Conservation (phyloP, 1,284 basidiomycete species). For the Pseudozyma thailandica region DNA sequence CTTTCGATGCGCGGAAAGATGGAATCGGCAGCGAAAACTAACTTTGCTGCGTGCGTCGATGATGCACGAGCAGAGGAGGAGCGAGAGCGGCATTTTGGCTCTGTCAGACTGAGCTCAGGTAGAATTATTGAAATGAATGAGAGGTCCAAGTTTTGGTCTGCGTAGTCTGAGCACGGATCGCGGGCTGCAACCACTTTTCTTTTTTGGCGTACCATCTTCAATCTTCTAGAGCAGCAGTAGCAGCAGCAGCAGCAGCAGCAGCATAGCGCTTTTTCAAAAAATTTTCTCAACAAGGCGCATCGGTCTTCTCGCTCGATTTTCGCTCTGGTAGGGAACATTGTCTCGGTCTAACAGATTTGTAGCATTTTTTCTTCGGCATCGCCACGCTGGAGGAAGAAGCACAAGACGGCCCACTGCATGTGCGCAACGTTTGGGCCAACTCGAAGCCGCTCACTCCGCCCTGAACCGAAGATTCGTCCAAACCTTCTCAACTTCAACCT, state of each 20-base stretch:
- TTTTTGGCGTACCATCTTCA: not conserved
- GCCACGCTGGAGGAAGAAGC: slow-evolving; percentile 34
- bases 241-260: slow-evolving; percentile 2
- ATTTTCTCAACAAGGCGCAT: slow-evolving; percentile 6
- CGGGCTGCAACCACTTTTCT: not conserved
- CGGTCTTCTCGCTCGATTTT: too few species aligned
- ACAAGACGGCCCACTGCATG: not conserved
- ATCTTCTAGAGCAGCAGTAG: not conserved
- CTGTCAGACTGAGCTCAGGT: not conserved
- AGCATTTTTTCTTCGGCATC: not conserved
- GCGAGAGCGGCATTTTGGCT: not conserved
- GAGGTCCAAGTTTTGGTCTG: not conserved
- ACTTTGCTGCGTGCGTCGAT: slow-evolving; percentile 14
- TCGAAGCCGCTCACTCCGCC: not conserved
- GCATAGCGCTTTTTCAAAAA: slow-evolving; percentile 18
- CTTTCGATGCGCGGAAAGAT: not conserved
- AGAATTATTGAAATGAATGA: not conserved
- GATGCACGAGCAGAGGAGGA: slow-evolving; percentile 3
- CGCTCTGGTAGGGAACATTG: too few species aligned
- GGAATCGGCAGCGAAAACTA: not conserved
- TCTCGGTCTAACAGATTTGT: slow-evolving; percentile 6
- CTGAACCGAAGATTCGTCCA: not conserved
- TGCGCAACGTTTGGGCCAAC: slow-evolving; percentile 28
- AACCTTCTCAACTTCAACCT: not conserved
- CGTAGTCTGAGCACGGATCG: slow-evolving; percentile 21